Evolutionary conservation across 2,329 filamentous ascomycete genomes (phyloP).

Genomic region (Aspergillus fumigatus): DNA sequence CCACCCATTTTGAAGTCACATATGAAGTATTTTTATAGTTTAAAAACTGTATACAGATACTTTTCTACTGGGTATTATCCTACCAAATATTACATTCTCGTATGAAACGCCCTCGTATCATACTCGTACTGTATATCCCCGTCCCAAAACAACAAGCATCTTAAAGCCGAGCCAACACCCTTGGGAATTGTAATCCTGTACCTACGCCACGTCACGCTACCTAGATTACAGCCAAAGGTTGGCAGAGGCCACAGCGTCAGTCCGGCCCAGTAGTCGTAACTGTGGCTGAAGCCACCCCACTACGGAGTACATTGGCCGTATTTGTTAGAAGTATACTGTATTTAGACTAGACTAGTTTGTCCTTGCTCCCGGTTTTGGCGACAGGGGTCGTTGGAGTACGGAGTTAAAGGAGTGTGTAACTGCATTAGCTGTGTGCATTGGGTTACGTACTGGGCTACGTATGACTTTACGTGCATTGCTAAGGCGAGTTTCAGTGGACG

Average conservation of each 20-base stretch:
- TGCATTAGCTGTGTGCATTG: not conserved
- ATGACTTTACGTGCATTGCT: not conserved
- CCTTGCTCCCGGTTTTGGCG: not conserved
- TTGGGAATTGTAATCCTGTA: too few species aligned
- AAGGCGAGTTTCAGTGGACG: too few species aligned
- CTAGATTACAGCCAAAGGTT: not conserved
- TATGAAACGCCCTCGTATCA: not conserved
- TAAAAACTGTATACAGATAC: too few species aligned
- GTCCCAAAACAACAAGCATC: not conserved
- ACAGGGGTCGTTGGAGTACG: too few species aligned
- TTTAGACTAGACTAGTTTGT: not conserved
- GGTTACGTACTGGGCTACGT: not conserved
- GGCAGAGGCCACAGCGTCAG: not conserved
- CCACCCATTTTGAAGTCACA: not conserved
- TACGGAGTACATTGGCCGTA: not conserved
- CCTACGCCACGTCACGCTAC: not conserved
- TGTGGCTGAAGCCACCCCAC: not conserved
- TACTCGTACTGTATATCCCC: not conserved
- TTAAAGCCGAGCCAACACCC: not conserved
- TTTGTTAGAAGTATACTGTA: not conserved
- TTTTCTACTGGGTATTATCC: not conserved
- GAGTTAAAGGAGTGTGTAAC: not conserved
- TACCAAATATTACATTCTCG: not conserved
- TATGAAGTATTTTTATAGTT: not conserved
- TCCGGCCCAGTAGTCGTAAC: not conserved